Percentiles rank a stretch among this genome's conserved stretches.
phyloP scores from a whole-genome alignment of 495 filamentous ascomycete species.

The Annulohypoxylon maeteangense region DNA sequence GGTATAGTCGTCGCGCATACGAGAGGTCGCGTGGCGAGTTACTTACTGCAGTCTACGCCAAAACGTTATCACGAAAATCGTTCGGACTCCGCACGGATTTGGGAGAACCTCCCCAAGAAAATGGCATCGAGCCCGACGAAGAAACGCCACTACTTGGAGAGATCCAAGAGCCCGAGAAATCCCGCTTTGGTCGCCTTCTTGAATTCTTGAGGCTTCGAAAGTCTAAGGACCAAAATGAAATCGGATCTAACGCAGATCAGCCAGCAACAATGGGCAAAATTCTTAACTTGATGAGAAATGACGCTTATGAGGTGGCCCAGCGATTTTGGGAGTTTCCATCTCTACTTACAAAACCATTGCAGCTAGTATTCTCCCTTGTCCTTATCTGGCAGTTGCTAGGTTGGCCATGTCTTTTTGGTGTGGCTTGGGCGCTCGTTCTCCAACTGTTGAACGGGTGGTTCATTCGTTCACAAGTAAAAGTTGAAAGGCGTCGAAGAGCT shows the following conservation, averaged over 20 bases:
- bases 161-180: constrained; percentile 25
- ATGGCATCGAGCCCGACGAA: constrained; percentile 43
- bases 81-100: constrained; percentile 52
- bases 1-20: constrained; percentile 79
- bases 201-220: constrained; percentile 30
- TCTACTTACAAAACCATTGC: constrained; percentile 75
- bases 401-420: constrained; percentile 78
- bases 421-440: constrained; percentile 70
- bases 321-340: constrained; percentile 80
- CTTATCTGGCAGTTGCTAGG: constrained; percentile 81
- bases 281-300: constrained; percentile 78
- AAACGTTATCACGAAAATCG: constrained; percentile 79
- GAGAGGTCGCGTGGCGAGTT: constrained; percentile 84
- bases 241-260: constrained; percentile 49
- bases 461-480: constrained; percentile 67
- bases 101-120: constrained; percentile 35
- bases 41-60: constrained; percentile 90
- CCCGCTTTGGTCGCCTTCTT: constrained; percentile 35
- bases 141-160: constrained; percentile 38
- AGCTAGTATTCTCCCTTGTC: constrained; percentile 71
- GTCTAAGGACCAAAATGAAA: constrained; percentile 8
- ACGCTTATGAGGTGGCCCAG: constrained; percentile 86
- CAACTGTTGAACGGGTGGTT: constrained; percentile 72
- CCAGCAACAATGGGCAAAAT: constrained; percentile 85
- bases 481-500: constrained; percentile 71